Percentiles rank a stretch among this genome's conserved stretches.
Conservation (phyloP, 192 early-diverging fungal species). For the Coemansia sp. region DNA sequence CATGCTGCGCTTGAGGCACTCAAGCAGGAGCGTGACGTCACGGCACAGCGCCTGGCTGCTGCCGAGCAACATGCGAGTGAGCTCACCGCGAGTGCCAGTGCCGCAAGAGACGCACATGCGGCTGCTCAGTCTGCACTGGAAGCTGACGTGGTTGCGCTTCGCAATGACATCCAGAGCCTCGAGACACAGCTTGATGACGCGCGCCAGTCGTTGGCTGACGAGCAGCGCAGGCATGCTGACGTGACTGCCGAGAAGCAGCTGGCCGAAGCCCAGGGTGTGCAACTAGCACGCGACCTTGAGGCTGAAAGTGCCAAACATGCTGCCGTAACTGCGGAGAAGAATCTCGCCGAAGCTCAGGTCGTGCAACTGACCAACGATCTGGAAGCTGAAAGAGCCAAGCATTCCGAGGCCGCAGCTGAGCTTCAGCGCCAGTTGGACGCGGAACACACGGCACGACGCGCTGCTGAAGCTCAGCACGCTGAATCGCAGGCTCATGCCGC, state of each 20-base stretch:
- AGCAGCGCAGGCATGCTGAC: constrained; percentile 13
- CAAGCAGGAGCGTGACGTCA: neutral
- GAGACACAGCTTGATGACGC: constrained; percentile 11
- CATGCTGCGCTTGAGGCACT: constrained; percentile 16
- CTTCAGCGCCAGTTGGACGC: constrained; percentile 16
- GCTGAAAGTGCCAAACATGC: constrained; percentile 5
- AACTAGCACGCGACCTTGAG: constrained; percentile 9
- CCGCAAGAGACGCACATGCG: constrained; percentile 12
- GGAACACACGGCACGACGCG: constrained; percentile 15
- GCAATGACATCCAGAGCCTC: constrained; percentile 1
- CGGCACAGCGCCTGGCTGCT: constrained; percentile 10
- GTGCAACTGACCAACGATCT: constrained; percentile 5
- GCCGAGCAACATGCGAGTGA: constrained; percentile 14
- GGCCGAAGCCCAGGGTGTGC: constrained; percentile 5
- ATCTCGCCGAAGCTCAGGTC: constrained; percentile 5
- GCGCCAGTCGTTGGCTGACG: constrained; percentile 7
- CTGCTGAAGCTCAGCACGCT: constrained; percentile 12
- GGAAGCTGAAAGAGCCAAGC: constrained; percentile 8
- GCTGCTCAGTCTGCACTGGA: constrained; percentile 18
- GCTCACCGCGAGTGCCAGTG: constrained; percentile 10
- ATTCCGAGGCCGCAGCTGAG: constrained; percentile 9
- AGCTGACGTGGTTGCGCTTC: constrained; percentile 9
- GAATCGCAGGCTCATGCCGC: constrained; percentile 19
- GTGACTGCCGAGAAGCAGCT: constrained; percentile 10
- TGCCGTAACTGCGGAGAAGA: constrained; percentile 4